Evolutionary conservation across 352 stramenopile genomes (phyloP).

Genomic region (Pseudoperonospora humuli): DNA sequence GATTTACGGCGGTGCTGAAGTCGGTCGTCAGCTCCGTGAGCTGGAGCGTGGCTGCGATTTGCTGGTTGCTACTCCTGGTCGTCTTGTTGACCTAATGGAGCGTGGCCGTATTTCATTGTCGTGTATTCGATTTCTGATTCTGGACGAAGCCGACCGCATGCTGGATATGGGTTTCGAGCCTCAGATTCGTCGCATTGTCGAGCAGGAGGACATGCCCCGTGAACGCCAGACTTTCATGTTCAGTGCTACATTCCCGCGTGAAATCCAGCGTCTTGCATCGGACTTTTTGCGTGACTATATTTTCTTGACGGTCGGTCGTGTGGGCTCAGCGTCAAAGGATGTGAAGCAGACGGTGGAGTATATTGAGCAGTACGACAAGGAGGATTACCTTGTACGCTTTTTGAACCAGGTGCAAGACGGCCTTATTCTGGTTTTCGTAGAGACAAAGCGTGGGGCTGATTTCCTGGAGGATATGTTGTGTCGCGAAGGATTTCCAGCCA

Average conservation of each 20-base stretch:
- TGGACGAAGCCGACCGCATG: constrained; percentile 99
- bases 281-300: constrained; percentile 99
- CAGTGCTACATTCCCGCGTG: constrained; percentile 97
- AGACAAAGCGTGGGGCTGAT: constrained; percentile 97
- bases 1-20: constrained; percentile 91
- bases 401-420: constrained; percentile 89
- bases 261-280: constrained; percentile 93
- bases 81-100: constrained; percentile 96
- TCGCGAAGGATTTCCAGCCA: constrained; percentile 84
- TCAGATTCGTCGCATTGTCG: constrained; percentile 97
- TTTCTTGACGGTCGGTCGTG: constrained; percentile 97
- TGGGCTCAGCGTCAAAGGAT: constrained; percentile 96
- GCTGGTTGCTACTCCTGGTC: constrained; percentile 94
- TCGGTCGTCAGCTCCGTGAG: constrained; percentile 80
- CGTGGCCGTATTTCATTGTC: constrained; percentile 87
- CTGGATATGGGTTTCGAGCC: constrained; percentile 99
- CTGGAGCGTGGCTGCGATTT: constrained; percentile 93
- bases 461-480: constrained; percentile 95
- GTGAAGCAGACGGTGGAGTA: constrained; percentile 97
- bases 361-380: constrained; percentile 96
- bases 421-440: constrained; percentile 96
- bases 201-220: constrained; percentile 95
- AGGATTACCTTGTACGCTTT: constrained; percentile 93
- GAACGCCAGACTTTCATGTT: constrained; percentile 99
- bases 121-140: constrained; percentile 91